Evolutionary conservation across 495 filamentous ascomycete genomes (phyloP), one percentile per base, ranked within the genome.

Genomic region (Daldinia childiae): DNA sequence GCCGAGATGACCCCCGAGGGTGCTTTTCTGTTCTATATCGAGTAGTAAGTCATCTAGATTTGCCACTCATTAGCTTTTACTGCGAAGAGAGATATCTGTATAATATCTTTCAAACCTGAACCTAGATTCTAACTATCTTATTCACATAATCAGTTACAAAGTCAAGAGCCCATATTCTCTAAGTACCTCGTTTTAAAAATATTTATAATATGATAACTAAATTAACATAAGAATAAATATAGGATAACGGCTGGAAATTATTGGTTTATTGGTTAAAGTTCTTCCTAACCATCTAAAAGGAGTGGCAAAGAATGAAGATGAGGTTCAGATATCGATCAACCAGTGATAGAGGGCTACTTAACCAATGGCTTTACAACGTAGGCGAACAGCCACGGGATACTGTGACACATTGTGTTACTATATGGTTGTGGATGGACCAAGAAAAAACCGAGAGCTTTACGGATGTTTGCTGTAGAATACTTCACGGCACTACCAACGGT

Each of bases 311-410:
- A 45, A 57, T 34, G 30, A 29, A 38, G 8, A 50, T 30, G 2
- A 36, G 34, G 55, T 59, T 62, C 14, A 64, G 55, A 19, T 43
- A 52, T 50, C 30, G 38, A 52, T 69, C 52, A 48, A 58, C 57
- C 39, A 73, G 50, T 50, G 50, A 73, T 45, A 41, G 34, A 39
- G 52, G 9, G 43, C 15, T 52, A 54, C 11, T 36, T 21, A 38
- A 52, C 75, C 75, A 77, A 77, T 77, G 45, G 58, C 58, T 70
- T 72, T 19, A 15, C 64, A 60, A 34, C 52, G 29, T 77, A 77
- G 67, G 66, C 75, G 75, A 77, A 60, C 61, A 51, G 51, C 65
- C 62, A 63, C 73, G 72, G 62, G 34, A 56, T 50, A 63, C 8
- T 34, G 70, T 73, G 27, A 57, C 36, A 72, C 70, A 29, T 41